Base-by-base conservation (phyloP, 208 protist genomes). In the Acanthamoeba divionensis region DNA sequence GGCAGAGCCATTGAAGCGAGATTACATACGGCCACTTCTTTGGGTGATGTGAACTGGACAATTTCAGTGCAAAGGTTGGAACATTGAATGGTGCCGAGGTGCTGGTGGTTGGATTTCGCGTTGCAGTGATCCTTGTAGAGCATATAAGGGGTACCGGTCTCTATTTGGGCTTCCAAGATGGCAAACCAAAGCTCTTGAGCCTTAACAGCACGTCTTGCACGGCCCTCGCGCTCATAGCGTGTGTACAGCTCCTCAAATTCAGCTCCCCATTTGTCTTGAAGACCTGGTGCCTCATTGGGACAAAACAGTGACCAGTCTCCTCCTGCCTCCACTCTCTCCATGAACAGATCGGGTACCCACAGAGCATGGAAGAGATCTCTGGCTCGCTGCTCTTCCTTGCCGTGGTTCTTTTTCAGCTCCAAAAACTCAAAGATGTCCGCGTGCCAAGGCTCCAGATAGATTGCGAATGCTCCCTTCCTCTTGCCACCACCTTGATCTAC, bases 401-500 rank as follows among this genome's bases (percentile, higher is more conserved):
- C 98, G 26, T 96, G 97, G 93, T 99, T 99, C 93, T 98, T 98
- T 94, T 97, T 98, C 31, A 99, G 94, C 54, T 99, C 96, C 15
- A 99, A 82, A 89, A 99, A 99, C 21, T 98, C 97, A 62, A 99
- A 98, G 44, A 99, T 95, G 89, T 99, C 99, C 0, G 98, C 97
- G 93, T 99, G 99, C 99, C 99, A 99, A 71, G 99, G 99, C 96
- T 99, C 99, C 0, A 99, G 95, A 93, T 99, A 99, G 31, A 99
- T 93, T 62, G 98, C 98, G 94, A 99, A 99, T 47, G 98, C 97
- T 38, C 99, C 99, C 90, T 99, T 99, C 90, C 99, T 97, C 94
- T 99, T 99, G 79, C 98, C 98, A 71, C 98, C 98, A 41, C 98
- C 96, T 95, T 99, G 98, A 90, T 99, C 98, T 48, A 99, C 98